Percentiles rank a stretch among this genome's conserved stretches.
Conservation (phyloP, 306 rosid species). For the Casuarina glauca region DNA sequence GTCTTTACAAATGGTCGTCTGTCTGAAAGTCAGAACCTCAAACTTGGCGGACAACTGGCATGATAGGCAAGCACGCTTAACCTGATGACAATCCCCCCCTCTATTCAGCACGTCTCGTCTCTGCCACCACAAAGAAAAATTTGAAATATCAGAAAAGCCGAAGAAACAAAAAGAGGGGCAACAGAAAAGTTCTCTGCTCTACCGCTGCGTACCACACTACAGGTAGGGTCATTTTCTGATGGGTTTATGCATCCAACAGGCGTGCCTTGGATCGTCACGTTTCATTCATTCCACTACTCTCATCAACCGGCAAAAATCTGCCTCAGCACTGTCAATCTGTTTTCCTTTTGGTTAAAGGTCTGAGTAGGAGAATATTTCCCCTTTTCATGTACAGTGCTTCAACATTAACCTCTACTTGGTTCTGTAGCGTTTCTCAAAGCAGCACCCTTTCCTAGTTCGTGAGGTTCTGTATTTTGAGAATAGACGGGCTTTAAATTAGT, state of each 20-base stretch:
- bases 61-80: neutral
- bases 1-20: no score
- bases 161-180: neutral
- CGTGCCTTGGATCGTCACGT: slow-evolving; percentile 67
- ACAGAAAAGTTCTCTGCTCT: slow-evolving; percentile 27
- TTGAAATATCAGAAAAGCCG: neutral
- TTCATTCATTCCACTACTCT: slow-evolving; percentile 34
- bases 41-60: no score
- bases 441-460: neutral
- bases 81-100: no score
- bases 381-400: slow-evolving; percentile 2
- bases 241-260: slow-evolving; percentile 38
- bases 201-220: slow-evolving; percentile 15
- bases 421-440: neutral
- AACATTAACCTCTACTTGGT: neutral
- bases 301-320: slow-evolving; percentile 35
- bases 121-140: neutral
- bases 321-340: slow-evolving; percentile 7
- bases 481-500: neutral
- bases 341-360: slow-evolving; percentile 16
- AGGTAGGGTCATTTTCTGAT: slow-evolving; percentile 59
- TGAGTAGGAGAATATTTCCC: slow-evolving; percentile 37
- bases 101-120: no score
- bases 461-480: no score
- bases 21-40: no score